phyloP scores from a whole-genome alignment of 192 early-diverging fungal species.

The Rhizophagus sp. region DNA sequence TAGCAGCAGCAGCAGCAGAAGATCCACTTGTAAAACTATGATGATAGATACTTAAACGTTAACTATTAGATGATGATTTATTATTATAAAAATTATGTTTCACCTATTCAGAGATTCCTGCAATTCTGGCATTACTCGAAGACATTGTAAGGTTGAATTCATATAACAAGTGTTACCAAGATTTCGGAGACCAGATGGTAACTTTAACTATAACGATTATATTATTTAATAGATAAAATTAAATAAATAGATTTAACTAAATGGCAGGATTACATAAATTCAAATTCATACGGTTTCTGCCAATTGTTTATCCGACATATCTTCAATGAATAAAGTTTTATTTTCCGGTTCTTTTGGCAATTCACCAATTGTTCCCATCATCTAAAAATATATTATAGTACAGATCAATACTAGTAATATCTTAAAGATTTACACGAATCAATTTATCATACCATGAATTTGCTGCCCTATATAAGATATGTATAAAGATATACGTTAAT shows the following conservation, averaged over 20 bases:
- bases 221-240: not conserved
- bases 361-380: conserved; percentile 97
- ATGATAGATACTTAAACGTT: conserved; percentile 28
- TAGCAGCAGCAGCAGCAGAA: conserved; percentile 46
- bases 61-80: not conserved
- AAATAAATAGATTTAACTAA: not conserved
- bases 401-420: too few relatives aligned
- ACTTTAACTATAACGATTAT: conserved; percentile 62
- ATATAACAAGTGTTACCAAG: conserved; percentile 91
- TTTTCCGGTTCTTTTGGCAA: conserved; percentile 80
- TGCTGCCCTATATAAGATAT: conserved; percentile 30
- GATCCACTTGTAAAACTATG: conserved; percentile 49
- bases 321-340: conserved; percentile 81
- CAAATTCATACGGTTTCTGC: conserved; percentile 70
- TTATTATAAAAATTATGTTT: not conserved
- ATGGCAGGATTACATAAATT: not conserved
- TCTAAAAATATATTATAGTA: conserved; percentile 45
- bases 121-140: conserved; percentile 87
- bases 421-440: not conserved
- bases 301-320: conserved; percentile 87
- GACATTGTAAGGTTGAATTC: conserved; percentile 93
- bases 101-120: conserved; percentile 59
- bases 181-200: conserved; percentile 89
- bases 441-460: conserved; percentile 34
- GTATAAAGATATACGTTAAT: not conserved